Conservation (phyloP, 495 filamentous ascomycete species). For the Umbilicaria muhlenbergii region DNA sequence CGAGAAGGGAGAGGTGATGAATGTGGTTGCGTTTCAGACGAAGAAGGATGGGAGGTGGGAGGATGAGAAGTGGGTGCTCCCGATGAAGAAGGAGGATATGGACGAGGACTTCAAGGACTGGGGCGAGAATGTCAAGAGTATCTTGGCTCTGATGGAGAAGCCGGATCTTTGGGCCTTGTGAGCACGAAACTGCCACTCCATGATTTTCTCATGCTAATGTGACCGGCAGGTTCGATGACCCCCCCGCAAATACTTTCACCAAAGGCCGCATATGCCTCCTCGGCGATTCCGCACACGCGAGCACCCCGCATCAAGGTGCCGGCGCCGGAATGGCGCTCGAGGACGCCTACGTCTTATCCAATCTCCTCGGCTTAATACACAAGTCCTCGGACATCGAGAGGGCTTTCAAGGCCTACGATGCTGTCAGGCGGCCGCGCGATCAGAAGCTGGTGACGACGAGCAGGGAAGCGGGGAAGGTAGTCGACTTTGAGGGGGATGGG, state of each 20-base stretch:
- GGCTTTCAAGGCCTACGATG: slow-evolving; percentile 10
- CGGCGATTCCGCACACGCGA: slow-evolving; percentile 46
- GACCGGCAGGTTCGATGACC: slow-evolving; percentile 25
- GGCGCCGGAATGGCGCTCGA: slow-evolving; percentile 48
- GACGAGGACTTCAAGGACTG: slow-evolving; percentile 12
- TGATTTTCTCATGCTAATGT: neutral
- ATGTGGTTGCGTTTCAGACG: slow-evolving; percentile 23
- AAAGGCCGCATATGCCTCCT: slow-evolving; percentile 18
- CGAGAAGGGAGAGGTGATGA: slow-evolving; percentile 26
- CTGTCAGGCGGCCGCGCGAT: slow-evolving; percentile 20
- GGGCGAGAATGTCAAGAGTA: slow-evolving; percentile 2
- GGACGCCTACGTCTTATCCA: slow-evolving; percentile 36
- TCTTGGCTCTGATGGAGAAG: slow-evolving; percentile 7
- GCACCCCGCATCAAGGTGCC: slow-evolving; percentile 44
- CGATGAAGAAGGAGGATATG: slow-evolving; percentile 26
- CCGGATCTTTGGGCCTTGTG: slow-evolving; percentile 9
- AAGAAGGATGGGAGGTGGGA: slow-evolving; percentile 11
- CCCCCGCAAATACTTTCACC: slow-evolving; percentile 27
- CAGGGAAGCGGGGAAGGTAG: slow-evolving; percentile 6
- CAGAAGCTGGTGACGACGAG: slow-evolving; percentile 35
- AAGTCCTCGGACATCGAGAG: neutral
- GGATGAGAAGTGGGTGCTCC: slow-evolving; percentile 39
- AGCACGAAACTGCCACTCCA: neutral
- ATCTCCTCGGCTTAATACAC: slow-evolving; percentile 23
- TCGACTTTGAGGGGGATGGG: slow-evolving; percentile 4